Percentiles rank a stretch among this genome's conserved stretches.
These are phyloP conservation scores for Neurospora sublineolata DNA, from an alignment of 495 filamentous ascomycete genomes.

Conservation along the genomic window DNA sequence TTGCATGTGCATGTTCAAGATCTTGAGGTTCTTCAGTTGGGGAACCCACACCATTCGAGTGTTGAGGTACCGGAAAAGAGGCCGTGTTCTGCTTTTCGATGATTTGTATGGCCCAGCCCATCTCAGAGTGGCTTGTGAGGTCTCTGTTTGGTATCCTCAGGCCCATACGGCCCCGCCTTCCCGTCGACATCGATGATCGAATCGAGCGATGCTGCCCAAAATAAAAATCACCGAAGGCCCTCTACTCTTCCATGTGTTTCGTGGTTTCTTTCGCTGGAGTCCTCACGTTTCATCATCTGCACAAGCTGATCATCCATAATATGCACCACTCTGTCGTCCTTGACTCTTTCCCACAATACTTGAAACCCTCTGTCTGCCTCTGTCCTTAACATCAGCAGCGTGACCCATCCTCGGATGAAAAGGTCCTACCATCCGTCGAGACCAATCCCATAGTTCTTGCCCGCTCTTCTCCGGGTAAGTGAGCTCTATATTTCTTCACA, in stretches of 20 bases:
- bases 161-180: conserved; percentile 2
- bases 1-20: not conserved
- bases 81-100: not conserved
- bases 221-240: conserved; percentile 11
- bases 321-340: not conserved
- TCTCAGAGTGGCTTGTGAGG: not conserved
- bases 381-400: not conserved
- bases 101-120: not conserved
- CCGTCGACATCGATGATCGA: conserved; percentile 6
- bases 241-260: conserved; percentile 10
- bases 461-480: not conserved
- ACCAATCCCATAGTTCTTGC: not conserved
- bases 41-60: not conserved
- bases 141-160: not conserved
- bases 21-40: not conserved
- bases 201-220: conserved; percentile 6
- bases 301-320: not conserved
- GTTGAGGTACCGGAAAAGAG: not conserved
- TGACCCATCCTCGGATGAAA: not conserved
- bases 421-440: not conserved
- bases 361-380: not conserved
- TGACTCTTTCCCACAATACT: not conserved
- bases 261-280: conserved; percentile 4
- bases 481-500: not conserved
- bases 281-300: not conserved